A percentile compares a stretch with the other conserved stretches of the same genome.
Evolutionary conservation across 2,329 filamentous ascomycete species (phyloP).

Genomic region (Aspergillus pseudoterreus): DNA sequence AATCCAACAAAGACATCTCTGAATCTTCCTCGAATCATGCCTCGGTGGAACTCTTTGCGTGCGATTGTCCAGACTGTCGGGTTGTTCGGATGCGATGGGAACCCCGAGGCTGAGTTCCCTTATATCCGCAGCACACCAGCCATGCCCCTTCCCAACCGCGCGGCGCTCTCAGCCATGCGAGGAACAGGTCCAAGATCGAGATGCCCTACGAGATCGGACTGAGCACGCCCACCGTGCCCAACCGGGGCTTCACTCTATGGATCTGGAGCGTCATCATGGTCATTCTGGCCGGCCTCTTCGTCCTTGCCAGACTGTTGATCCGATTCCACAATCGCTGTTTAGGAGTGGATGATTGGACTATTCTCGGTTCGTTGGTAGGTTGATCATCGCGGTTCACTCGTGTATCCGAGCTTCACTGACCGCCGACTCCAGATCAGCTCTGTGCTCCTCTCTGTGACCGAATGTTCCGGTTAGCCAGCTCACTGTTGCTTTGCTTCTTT

Average conservation of each 20-base stretch:
- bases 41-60: background rate
- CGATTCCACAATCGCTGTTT: conserved; percentile 15
- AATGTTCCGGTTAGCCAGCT: conserved; percentile 7
- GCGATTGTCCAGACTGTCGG: no score
- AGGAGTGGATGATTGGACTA: conserved; percentile 21
- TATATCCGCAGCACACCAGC: background rate
- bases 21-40: background rate
- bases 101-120: background rate
- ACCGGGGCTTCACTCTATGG: conserved; percentile 20
- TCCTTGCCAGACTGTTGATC: conserved; percentile 15
- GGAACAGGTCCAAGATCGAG: background rate
- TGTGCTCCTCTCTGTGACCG: conserved; percentile 14
- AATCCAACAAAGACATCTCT: no score
- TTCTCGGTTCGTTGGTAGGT: conserved; percentile 17
- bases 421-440: conserved; percentile 7
- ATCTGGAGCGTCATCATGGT: conserved; percentile 19
- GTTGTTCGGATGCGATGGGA: no score
- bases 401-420: background rate
- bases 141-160: background rate
- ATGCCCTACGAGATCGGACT: conserved; percentile 13
- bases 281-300: conserved; percentile 17
- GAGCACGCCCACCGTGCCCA: conserved; percentile 13
- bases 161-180: background rate
- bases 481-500: no score
- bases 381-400: background rate